Conservation (phyloP, 2,329 filamentous ascomycete species). For the Hypoxylon sp. region DNA sequence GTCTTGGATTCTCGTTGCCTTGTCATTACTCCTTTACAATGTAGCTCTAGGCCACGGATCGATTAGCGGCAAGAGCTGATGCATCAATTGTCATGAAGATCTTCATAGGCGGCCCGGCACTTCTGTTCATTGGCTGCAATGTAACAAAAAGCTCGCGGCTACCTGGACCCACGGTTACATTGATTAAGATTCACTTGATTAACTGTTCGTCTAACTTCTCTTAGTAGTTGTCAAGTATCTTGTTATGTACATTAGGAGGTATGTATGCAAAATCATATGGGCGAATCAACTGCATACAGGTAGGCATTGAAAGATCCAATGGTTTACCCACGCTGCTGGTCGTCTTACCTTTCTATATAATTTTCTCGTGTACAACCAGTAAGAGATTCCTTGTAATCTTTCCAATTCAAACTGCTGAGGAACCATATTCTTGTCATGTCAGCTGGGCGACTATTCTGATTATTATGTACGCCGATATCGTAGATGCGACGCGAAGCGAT, state of each 20-base stretch:
- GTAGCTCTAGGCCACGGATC: constrained; percentile 15
- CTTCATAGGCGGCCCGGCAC: constrained; percentile 34
- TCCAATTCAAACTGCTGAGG: background rate
- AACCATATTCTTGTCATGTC: constrained; percentile 15
- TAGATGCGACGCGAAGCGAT: constrained; percentile 6
- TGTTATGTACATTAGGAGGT: too few species aligned
- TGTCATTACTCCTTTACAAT: constrained; percentile 15
- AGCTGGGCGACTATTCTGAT: constrained; percentile 1
- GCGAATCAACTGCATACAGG: background rate
- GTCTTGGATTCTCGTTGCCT: background rate
- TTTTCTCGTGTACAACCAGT: constrained; percentile 11
- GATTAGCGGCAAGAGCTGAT: constrained; percentile 14
- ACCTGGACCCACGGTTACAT: constrained; percentile 34
- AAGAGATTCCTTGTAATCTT: background rate
- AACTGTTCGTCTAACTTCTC: constrained; percentile 15
- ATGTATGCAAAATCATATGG: background rate
- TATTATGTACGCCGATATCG: background rate
- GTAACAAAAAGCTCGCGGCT: constrained; percentile 28
- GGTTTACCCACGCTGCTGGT: constrained; percentile 11
- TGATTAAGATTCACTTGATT: constrained; percentile 27
- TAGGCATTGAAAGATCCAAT: too few species aligned
- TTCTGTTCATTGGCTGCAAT: constrained; percentile 38
- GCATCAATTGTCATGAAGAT: constrained; percentile 35
- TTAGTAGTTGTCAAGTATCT: background rate
- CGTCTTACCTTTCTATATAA: background rate